Evolutionary conservation across 495 filamentous ascomycete species (phyloP).

Genomic region (Aspergillus biplanus): DNA sequence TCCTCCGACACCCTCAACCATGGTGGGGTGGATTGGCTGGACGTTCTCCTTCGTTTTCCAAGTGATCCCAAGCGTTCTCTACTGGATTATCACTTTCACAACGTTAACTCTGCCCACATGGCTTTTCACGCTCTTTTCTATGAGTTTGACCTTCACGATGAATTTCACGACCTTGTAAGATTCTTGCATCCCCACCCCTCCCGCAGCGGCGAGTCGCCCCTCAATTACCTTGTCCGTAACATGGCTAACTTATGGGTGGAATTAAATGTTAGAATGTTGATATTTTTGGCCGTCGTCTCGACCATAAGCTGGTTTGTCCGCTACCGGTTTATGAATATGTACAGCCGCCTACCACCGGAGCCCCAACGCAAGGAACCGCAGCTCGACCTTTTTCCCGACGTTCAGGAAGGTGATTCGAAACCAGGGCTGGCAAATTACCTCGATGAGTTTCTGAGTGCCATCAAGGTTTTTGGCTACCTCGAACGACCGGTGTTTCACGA

Average conservation of each 20-base stretch:
- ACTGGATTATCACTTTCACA: conserved; percentile 80
- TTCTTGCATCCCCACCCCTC: not conserved
- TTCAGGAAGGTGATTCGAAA: conserved; percentile 87
- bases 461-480: conserved; percentile 97
- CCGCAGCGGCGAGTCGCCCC: too few species aligned
- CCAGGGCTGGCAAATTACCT: conserved; percentile 91
- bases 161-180: conserved; percentile 92
- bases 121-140: conserved; percentile 93
- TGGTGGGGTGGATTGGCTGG: conserved; percentile 51
- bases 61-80: conserved; percentile 72
- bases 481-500: conserved; percentile 97
- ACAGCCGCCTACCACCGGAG: conserved; percentile 87
- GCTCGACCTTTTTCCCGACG: conserved; percentile 91
- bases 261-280: conserved; percentile 65
- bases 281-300: conserved; percentile 74
- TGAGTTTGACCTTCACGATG: conserved; percentile 94
- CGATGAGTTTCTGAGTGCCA: conserved; percentile 97
- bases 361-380: conserved; percentile 95
- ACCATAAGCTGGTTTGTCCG: conserved; percentile 89
- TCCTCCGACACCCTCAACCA: conserved; percentile 41
- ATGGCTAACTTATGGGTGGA: conserved; percentile 15
- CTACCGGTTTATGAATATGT: conserved; percentile 94
- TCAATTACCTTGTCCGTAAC: not conserved
- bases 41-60: conserved; percentile 48
- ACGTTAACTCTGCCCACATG: conserved; percentile 89